Evolutionary conservation across 441 rosid species (phyloP), one percentile per base, ranked within the genome.

Genomic region (Pelargonium myrrhifolium): DNA sequence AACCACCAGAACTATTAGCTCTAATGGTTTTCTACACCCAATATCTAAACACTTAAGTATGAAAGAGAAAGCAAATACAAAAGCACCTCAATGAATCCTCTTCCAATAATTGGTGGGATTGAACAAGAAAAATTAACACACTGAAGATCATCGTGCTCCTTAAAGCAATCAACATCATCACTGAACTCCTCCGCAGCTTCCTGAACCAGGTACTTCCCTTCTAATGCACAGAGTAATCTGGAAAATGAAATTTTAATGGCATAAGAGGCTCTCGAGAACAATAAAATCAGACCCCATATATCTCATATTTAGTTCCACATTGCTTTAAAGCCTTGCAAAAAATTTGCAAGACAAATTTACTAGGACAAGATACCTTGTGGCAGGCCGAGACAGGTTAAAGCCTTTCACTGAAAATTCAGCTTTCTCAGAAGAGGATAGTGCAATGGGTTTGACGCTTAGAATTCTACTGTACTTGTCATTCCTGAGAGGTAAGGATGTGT

Each of bases 21-120:
- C 21, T 55, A 45, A 45, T 11, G 53, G 15, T 45, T 45, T 45
- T 11, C 53, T 45, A 11, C 53, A 45, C 53, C 53, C 53, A 12
- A 1, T 11, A 3, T 0, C 4, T 45, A 45, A 4, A 45, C 6
- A 15, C 15, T 14, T 49, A 14, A 49, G 55, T 49, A 56, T 21
- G 31, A 49, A 58, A 43, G 37, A 72, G 49, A 70, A 49, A 47
- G 9, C 18, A 61, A 69, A 68, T 40, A 69, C 71, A 71, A 73
- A 7, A 47, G 63, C 65, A 93, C 99, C 96, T 94, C 99, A 62
- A 94, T 82, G 80, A 94, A 94, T 67, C 99, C 99, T 78, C 99
- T 83, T 77, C 97, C 96, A 55, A 71, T 75, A 58, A 80, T 71
- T 1, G 72, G 43, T 15, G 97, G 91, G 65, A 91, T 75, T 68